Evolutionary conservation across 2,329 filamentous ascomycete genomes (phyloP), one percentile per base, ranked within the genome.

Genomic region (Fusarium agapanthi): DNA sequence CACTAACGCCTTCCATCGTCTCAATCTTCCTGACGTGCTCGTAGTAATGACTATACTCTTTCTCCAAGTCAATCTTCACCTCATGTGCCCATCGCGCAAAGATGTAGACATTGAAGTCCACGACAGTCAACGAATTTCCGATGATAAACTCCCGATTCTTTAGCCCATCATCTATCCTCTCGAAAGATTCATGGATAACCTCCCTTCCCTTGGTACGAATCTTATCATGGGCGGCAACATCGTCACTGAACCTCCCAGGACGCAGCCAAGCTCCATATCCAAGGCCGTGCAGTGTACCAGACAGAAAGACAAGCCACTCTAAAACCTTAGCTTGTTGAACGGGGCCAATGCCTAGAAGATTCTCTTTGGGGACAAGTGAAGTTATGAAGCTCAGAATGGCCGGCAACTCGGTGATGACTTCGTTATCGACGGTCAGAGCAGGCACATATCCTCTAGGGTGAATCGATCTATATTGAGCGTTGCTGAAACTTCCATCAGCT

Each of bases 241-340:
- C 76, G 20, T 77, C 72, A 1, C 67, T 76, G 56, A 79, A 83
- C 2, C 81, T 71, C 4, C 35, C 45, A 1, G 81, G 80, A 14
- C 76, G 72, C 11, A 74, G 61, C 5, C 71, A 55, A 37, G 76
- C 76, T 11, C 62, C 78, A 28, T 76, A 81, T 1, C 76, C 81
- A 16, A 71, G 20, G 8, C 71, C 68, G 41, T 83, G 81, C 7
- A 82, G 55, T 2, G 78, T 79, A 0, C 78, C 79, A 4, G 79
- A 79, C 3, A 83, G 65, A 72, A 77, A 83, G 4, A 65, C 68
- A 22, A 80, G 41, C 82, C 82, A 83, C 57, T 83, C 77, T 2
- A 71, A 20, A 0, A 78, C 74, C 41, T 75, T 77, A 6, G 80
- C 78, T 1, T 67, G 71, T 7, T 77, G 72, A 2, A 80, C 18